Evolutionary conservation across 306 rosid species (phyloP).

Genomic region (Cajanus cajan): DNA sequence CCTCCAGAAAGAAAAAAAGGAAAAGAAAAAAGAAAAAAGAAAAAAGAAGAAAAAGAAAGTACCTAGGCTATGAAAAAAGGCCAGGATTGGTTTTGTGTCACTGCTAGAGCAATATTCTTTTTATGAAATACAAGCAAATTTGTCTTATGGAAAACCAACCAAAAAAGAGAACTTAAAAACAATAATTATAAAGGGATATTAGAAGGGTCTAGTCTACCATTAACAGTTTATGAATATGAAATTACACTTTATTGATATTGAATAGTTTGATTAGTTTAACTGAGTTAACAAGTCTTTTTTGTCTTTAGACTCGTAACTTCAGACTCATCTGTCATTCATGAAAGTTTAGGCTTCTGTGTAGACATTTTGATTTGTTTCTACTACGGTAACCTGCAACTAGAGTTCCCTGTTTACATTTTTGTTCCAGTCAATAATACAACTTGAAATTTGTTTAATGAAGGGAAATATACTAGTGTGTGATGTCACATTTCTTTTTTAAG

Average conservation of each 20-base stretch:
- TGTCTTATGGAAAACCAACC: background rate
- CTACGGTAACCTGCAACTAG: no score
- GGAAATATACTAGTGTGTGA: background rate
- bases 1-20: conserved; percentile 24
- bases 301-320: background rate
- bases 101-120: background rate
- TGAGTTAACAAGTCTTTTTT: background rate
- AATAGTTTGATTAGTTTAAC: background rate
- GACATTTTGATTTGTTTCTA: no score
- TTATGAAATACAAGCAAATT: conserved; percentile 23
- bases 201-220: background rate
- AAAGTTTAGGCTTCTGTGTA: conserved; percentile 8
- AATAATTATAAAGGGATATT: conserved; percentile 15
- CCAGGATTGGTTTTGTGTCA: conserved; percentile 24
- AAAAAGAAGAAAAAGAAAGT: conserved; percentile 21
- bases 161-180: conserved; percentile 4
- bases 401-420: no score
- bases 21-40: background rate
- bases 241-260: conserved; percentile 8
- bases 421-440: background rate
- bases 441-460: background rate
- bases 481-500: background rate
- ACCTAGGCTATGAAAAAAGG: conserved; percentile 16
- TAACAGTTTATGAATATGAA: conserved; percentile 1
- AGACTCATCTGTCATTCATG: background rate